Percentiles rank a stretch among this genome's conserved stretches.
Evolutionary conservation across 352 stramenopile species (phyloP).

Genomic region (Globisporangium camurandrum): DNA sequence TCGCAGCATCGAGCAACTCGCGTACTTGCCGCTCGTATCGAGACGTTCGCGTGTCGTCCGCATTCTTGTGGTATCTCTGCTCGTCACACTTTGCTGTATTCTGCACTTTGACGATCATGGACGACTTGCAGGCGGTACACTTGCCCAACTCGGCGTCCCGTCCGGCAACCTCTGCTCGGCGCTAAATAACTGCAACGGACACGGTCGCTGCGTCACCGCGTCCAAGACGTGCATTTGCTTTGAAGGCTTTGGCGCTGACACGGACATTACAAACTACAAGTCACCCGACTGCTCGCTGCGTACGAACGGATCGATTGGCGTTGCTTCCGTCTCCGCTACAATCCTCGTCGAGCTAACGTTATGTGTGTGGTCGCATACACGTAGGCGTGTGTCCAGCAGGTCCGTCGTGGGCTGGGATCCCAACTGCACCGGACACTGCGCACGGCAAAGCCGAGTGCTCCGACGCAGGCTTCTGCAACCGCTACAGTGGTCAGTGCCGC

Average conservation of each 20-base stretch:
- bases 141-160: slow-evolving; percentile 38
- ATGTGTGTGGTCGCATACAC: too few relatives aligned
- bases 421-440: slow-evolving; percentile 25
- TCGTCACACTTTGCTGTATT: background rate
- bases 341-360: too few relatives aligned
- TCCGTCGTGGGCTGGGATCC: slow-evolving; percentile 53
- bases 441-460: slow-evolving; percentile 56
- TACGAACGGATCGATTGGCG: too few relatives aligned
- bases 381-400: slow-evolving; percentile 66
- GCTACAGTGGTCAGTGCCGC: slow-evolving; percentile 40
- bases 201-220: slow-evolving; percentile 77
- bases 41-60: too few relatives aligned
- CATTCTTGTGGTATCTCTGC: background rate
- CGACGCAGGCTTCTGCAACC: slow-evolving; percentile 52
- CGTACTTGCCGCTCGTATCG: too few relatives aligned
- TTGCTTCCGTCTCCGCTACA: too few relatives aligned
- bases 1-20: too few relatives aligned
- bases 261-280: slow-evolving; percentile 73
- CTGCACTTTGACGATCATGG: background rate
- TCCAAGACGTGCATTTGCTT: slow-evolving; percentile 86
- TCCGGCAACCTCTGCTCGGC: slow-evolving; percentile 68
- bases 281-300: slow-evolving; percentile 80
- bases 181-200: slow-evolving; percentile 84
- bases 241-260: slow-evolving; percentile 77
- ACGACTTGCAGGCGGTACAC: background rate